Percentiles rank a stretch among this genome's conserved stretches.
Conservation (phyloP, 495 filamentous ascomycete genomes). For the Podospora anserina region DNA sequence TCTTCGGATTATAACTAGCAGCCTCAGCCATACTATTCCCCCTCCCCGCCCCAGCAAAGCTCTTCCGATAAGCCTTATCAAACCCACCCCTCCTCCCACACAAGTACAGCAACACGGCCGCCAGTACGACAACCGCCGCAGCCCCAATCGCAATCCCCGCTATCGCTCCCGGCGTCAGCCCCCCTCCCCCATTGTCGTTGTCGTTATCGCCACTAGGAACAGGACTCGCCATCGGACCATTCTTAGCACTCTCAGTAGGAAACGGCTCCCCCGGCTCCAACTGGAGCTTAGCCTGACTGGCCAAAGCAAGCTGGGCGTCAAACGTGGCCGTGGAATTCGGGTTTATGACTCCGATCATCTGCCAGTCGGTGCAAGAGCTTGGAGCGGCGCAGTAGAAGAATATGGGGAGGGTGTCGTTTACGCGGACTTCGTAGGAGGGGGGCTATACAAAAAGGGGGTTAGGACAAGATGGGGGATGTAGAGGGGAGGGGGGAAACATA, state of each 20-base stretch:
- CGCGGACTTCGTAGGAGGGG: conserved; percentile 44
- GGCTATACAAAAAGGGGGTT: conserved; percentile 30
- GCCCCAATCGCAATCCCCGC: conserved; percentile 49
- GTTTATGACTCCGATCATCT: conserved; percentile 53
- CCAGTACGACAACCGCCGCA: conserved; percentile 37
- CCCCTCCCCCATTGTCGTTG: neutral
- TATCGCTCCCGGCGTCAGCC: conserved; percentile 41
- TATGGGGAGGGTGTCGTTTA: conserved; percentile 58
- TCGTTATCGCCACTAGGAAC: conserved; percentile 8
- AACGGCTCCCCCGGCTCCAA: conserved; percentile 40
- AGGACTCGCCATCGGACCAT: neutral
- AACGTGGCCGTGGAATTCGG: conserved; percentile 33
- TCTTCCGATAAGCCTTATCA: conserved; percentile 32
- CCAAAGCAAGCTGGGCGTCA: conserved; percentile 30
- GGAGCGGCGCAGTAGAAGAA: conserved; percentile 61
- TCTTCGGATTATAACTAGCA: conserved; percentile 27
- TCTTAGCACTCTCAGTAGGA: conserved; percentile 29
- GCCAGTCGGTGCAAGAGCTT: conserved; percentile 35
- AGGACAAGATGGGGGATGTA: too few relatives aligned
- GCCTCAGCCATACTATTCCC: conserved; percentile 21
- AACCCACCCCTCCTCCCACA: conserved; percentile 42
- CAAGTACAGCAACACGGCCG: conserved; percentile 39
- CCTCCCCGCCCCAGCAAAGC: neutral
- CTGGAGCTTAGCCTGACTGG: conserved; percentile 31
- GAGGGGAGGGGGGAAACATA: conserved; percentile 19